These are phyloP conservation scores for Aspergillus affinis DNA, from an alignment of 495 filamentous ascomycete species.

Conservation along the genomic window DNA sequence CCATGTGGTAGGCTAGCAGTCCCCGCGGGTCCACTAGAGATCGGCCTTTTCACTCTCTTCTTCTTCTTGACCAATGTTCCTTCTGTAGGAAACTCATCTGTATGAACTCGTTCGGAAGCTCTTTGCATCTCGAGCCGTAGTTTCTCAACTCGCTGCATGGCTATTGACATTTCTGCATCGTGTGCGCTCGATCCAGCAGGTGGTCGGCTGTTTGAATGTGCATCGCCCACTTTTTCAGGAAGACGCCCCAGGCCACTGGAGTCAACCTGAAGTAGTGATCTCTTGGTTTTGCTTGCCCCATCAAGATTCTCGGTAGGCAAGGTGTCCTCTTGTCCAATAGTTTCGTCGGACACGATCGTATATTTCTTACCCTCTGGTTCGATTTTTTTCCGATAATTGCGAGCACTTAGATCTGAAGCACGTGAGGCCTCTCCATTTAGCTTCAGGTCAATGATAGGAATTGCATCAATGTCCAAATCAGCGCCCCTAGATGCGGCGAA, in stretches of 20 bases:
- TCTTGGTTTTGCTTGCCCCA: constrained; percentile 45
- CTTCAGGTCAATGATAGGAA: constrained; percentile 90
- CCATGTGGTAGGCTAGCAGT: not conserved
- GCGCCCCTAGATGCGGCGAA: constrained; percentile 66
- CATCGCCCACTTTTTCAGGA: constrained; percentile 46
- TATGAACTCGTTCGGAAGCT: constrained; percentile 76
- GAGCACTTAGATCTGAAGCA: constrained; percentile 10
- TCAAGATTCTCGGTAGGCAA: constrained; percentile 28
- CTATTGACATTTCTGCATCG: constrained; percentile 80
- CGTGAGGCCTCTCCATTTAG: constrained; percentile 49
- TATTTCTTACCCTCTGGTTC: constrained; percentile 45
- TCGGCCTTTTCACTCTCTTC: constrained; percentile 48
- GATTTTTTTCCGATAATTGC: constrained; percentile 21
- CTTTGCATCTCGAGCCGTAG: constrained; percentile 88
- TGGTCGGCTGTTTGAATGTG: constrained; percentile 6
- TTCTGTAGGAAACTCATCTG: constrained; percentile 66
- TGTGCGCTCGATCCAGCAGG: constrained; percentile 44
- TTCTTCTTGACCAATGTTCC: constrained; percentile 78
- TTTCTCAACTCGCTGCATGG: constrained; percentile 82
- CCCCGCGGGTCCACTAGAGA: constrained; percentile 3
- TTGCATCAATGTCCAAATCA: constrained; percentile 84
- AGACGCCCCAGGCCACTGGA: constrained; percentile 72
- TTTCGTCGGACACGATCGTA: constrained; percentile 63
- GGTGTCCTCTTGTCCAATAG: constrained; percentile 31
- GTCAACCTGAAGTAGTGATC: constrained; percentile 74